Evolutionary conservation across 805 yeast genomes (phyloP), one percentile per base, ranked within the genome.

Genomic region (Wickerhamomyces bisporus): DNA sequence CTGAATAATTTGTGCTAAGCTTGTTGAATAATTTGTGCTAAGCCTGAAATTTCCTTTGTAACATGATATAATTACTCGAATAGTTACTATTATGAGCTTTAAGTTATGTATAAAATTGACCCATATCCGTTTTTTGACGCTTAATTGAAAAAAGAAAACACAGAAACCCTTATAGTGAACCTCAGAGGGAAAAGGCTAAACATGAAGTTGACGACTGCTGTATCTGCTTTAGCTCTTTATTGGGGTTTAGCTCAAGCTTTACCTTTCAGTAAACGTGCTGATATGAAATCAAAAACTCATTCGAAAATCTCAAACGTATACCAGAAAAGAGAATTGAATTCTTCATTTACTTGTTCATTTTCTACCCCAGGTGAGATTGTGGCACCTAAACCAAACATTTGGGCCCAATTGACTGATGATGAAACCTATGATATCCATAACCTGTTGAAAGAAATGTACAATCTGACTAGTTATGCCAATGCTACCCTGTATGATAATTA

Each of bases 401-500:
- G 51, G 48, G 48, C 54, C 12, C 47, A 49, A 13, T 28, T 52
- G 32, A 26, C 41, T 20, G 45, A 46, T n/a, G 50, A 44, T 2
- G 56, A 52, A 33, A 35, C 54, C 13, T 21, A 39, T 11, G 38
- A 27, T 8, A 51, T 44, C 19, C 50, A 38, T 31, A 40, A 37
- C 8, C 15, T 48, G 19, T 30, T 52, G 9, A 38, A 38, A 2
- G 43, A 42, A 7, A 21, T 24, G 7, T 52, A 39, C 42, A 48
- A 49, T 39, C 33, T 52, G 34, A 52, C 56, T 4, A 23, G 38
- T 11, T 39, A 35, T 26, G 42, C 30, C n/a, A 33, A 52, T 32
- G 51, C 56, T 9, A 42, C 54, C 3, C 15, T 39, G 5, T 52
- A 44, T 25, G 56, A 52, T 28, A 52, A 52, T 44, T 52, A 40